Percentiles rank a stretch among this genome's conserved stretches.
Conservation (phyloP, 1,284 basidiomycete genomes). For the Cryptococcus depauperatus region DNA sequence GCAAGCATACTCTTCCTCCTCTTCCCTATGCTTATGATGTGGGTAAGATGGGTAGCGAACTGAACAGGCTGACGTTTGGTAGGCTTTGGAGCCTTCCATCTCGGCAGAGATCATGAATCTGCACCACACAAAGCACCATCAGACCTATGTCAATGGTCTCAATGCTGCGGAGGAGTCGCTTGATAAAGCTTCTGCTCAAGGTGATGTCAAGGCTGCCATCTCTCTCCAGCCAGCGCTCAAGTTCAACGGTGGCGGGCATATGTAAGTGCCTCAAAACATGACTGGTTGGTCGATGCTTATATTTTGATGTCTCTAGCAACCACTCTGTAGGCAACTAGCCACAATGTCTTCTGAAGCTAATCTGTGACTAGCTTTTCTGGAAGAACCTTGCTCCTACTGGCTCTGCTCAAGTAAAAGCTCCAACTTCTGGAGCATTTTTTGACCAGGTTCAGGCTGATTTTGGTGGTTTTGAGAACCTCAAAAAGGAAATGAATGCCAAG, state of each 20-base stretch:
- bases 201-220: slow-evolving; percentile 69
- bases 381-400: slow-evolving; percentile 75
- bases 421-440: slow-evolving; percentile 63
- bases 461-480: slow-evolving; percentile 67
- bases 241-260: slow-evolving; percentile 80
- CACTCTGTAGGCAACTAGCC: slow-evolving; percentile 33
- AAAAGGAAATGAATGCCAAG: slow-evolving; percentile 71
- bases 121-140: slow-evolving; percentile 95
- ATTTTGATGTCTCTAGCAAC: slow-evolving; percentile 22
- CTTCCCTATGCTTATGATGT: slow-evolving; percentile 88
- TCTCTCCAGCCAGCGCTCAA: slow-evolving; percentile 75
- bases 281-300: not conserved
- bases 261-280: slow-evolving; percentile 24
- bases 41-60: slow-evolving; percentile 25
- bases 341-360: not conserved
- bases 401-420: slow-evolving; percentile 55
- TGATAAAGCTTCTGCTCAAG: slow-evolving; percentile 51
- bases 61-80: not conserved
- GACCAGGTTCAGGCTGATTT: slow-evolving; percentile 74
- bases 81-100: slow-evolving; percentile 53
- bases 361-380: slow-evolving; percentile 70
- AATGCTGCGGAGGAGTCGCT: slow-evolving; percentile 86
- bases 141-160: slow-evolving; percentile 81
- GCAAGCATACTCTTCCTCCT: slow-evolving; percentile 57
- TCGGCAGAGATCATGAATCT: slow-evolving; percentile 74